phyloP scores from a whole-genome alignment of 2,329 filamentous ascomycete genomes.

The Penicillium aurantiogriseum region DNA sequence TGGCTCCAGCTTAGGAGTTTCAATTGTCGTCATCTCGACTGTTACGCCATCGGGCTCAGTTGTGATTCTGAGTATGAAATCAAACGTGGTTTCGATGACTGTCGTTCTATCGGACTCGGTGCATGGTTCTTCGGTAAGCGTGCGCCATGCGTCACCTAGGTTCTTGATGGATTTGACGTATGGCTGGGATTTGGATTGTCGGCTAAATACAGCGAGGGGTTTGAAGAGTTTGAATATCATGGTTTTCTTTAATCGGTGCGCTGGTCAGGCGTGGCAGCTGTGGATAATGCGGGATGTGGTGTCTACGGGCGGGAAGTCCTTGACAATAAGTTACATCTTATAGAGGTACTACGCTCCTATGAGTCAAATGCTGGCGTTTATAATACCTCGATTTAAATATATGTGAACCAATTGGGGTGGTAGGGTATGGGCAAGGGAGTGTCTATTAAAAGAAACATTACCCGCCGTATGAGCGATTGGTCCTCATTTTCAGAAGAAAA shows the following conservation, averaged over 20 bases:
- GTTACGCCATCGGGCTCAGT: too few relatives aligned
- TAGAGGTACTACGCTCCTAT: not conserved
- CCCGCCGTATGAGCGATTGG: not conserved
- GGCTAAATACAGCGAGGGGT: not conserved
- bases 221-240: not conserved
- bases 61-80: not conserved
- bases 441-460: not conserved
- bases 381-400: not conserved
- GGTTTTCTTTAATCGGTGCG: not conserved
- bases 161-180: not conserved
- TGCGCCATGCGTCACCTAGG: not conserved
- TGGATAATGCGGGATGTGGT: not conserved
- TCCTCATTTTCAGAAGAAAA: not conserved
- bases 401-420: not conserved
- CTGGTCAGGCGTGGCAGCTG: not conserved
- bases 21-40: not conserved
- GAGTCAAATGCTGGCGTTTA: not conserved
- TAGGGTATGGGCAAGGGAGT: not conserved
- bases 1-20: too few relatives aligned
- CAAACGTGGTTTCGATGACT: not conserved
- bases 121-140: not conserved
- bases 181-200: not conserved
- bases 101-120: not conserved
- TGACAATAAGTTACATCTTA: not conserved
- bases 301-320: not conserved